A percentile compares a stretch with the other conserved stretches of the same genome.
These are phyloP conservation scores for Fraxinus ornus DNA, from an alignment of 305 asterid genomes.

Conservation along the genomic window DNA sequence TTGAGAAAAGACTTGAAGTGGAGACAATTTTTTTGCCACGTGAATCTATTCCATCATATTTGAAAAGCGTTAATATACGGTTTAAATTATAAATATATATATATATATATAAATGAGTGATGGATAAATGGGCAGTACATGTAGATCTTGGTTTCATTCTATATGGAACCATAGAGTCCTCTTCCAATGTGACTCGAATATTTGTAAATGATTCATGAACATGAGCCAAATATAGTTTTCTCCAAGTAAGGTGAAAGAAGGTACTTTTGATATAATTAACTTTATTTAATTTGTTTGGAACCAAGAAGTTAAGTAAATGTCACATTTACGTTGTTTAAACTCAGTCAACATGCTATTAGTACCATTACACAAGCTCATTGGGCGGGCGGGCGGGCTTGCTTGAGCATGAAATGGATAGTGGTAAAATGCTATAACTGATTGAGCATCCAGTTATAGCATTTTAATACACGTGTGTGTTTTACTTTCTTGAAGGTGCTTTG, in stretches of 20 bases:
- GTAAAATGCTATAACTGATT: not conserved
- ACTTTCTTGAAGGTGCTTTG: not conserved
- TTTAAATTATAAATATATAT: too few species aligned
- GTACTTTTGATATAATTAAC: not conserved
- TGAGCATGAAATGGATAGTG: not conserved
- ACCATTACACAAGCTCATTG: not conserved
- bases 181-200: not conserved
- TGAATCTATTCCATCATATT: not conserved
- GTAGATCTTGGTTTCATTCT: too few species aligned
- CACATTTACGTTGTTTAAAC: not conserved
- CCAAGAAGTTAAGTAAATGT: not conserved
- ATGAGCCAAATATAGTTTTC: not conserved
- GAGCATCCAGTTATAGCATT: not conserved
- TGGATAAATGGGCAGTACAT: too few species aligned
- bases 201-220: too few species aligned
- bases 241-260: not conserved
- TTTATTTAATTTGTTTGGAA: not conserved
- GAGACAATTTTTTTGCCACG: too few species aligned
- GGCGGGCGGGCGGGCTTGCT: not conserved
- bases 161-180: not conserved
- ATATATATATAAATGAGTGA: too few species aligned
- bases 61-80: too few species aligned
- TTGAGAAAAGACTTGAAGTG: not conserved
- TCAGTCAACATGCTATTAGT: not conserved
- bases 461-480: not conserved